These are phyloP conservation scores for Petrea volubilis DNA, from an alignment of 257 asterid species.

Conservation along the genomic window DNA sequence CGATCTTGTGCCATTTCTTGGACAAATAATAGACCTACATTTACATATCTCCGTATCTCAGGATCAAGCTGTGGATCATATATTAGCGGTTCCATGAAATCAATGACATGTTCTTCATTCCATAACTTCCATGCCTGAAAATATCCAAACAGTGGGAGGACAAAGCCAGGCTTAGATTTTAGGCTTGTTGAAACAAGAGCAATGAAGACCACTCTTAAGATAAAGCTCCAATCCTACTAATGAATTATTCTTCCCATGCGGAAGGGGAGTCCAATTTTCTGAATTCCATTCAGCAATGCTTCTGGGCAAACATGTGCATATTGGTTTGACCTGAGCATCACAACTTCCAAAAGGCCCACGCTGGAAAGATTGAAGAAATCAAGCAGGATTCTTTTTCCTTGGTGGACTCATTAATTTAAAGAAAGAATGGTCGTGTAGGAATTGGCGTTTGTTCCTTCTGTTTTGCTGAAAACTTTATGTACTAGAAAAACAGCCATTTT, in stretches of 20 bases:
- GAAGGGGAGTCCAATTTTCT: slow-evolving; percentile 40
- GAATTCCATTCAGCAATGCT: slow-evolving; percentile 36
- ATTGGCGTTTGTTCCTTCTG: too few species aligned
- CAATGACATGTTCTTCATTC: slow-evolving; percentile 39
- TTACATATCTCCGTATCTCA: slow-evolving; percentile 33
- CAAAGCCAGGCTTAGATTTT: background rate
- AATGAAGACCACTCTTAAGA: background rate
- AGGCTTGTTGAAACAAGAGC: background rate
- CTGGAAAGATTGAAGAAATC: too few species aligned
- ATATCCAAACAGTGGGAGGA: background rate
- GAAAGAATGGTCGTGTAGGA: too few species aligned
- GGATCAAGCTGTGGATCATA: background rate
- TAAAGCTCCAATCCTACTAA: background rate
- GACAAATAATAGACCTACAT: slow-evolving; percentile 48
- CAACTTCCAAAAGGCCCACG: slow-evolving; percentile 59
- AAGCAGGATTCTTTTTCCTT: too few species aligned
- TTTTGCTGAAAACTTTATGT: too few species aligned
- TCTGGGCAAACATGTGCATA: slow-evolving; percentile 46
- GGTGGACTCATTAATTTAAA: too few species aligned
- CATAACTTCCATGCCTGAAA: slow-evolving; percentile 56
- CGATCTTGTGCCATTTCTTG: slow-evolving; percentile 45
- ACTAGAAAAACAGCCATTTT: too few species aligned
- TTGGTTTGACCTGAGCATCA: slow-evolving; percentile 7
- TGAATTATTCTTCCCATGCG: slow-evolving; percentile 27
- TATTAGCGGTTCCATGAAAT: slow-evolving; percentile 37